These are phyloP conservation scores for Ogataea degrootiae DNA, from an alignment of 805 yeast species.

Conservation along the genomic window DNA sequence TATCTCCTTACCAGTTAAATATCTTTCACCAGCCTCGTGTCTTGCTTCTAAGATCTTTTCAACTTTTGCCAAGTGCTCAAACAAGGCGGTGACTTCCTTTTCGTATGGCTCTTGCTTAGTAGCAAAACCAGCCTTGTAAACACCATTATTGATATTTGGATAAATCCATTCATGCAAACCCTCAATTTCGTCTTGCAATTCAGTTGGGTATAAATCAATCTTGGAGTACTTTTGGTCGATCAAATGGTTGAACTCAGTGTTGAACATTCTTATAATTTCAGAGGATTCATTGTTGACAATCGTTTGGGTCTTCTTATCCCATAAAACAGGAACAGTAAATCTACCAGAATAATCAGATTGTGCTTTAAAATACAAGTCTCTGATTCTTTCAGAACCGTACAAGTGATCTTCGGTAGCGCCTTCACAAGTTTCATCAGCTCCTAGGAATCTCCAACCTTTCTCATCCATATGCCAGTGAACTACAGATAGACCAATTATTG, in stretches of 20 bases:
- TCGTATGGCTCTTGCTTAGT: conserved; percentile 80
- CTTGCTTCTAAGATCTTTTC: conserved; percentile 53
- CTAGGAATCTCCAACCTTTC: conserved; percentile 83
- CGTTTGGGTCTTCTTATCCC: conserved; percentile 80
- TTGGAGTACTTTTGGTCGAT: conserved; percentile 43
- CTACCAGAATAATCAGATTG: conserved; percentile 75
- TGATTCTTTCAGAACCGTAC: conserved; percentile 54
- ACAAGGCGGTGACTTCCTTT: conserved; percentile 56
- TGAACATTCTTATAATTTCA: conserved; percentile 82
- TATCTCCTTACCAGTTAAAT: conserved; percentile 56
- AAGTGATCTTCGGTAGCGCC: conserved; percentile 54
- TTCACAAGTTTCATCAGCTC: conserved; percentile 38
- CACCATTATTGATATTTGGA: conserved; percentile 85
- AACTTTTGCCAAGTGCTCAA: conserved; percentile 62
- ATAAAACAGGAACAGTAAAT: conserved; percentile 87
- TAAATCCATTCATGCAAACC: conserved; percentile 79
- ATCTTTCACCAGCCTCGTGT: conserved; percentile 32
- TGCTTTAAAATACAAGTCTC: conserved; percentile 71
- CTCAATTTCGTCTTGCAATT: conserved; percentile 56
- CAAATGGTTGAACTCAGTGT: conserved; percentile 64
- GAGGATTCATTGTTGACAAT: conserved; percentile 91
- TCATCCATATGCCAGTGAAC: conserved; percentile 90
- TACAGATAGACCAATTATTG: conserved; percentile 61
- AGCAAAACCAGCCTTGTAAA: conserved; percentile 89
- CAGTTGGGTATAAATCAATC: conserved; percentile 60